Base-by-base conservation (phyloP, 148 eudicot species). In the Camellia granthamiana region DNA sequence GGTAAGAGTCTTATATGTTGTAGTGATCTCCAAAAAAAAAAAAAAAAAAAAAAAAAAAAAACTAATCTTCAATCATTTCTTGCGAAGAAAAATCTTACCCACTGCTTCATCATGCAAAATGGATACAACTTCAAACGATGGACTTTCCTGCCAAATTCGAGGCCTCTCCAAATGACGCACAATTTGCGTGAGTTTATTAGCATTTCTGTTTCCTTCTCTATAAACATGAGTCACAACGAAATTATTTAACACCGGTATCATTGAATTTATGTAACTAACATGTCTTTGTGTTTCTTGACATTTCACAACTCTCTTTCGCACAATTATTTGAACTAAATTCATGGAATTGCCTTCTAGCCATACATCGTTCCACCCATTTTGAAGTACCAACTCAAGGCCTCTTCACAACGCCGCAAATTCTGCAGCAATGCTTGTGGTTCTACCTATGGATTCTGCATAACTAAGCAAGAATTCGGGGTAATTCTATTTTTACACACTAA, bases 321-420 rank as follows among this genome's bases (percentile, higher is more conserved):
- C 72, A 2, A 96, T 86, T 19, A 89, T 78, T 18, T 90, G 86
- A 6, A 92, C 86, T 46, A 92, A 74, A 7, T 78, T 70, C 88
- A 90, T 89, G 18, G 93, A 92, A 15, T 94, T 94, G 3, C 97
- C 97, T 85, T 92, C 97, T 0, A 94, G 85, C 95, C 99, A 94
- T 8, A 94, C 89, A 60, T 87, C 78, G 44, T 59, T 78, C 90
- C 93, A 92, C 56, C 94, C 90, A 4, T 88, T 88, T 70, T 94
- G 93, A 0, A 92, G 51, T 43, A 88, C 83, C 71, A 94, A 77
- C 86, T 93, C 98, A 0, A 96, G 95, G 44, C 99, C 99, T 78
- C 97, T 79, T 49, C 79, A 72, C 2, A 96, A 86, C 11, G 99
- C 73, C 91, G 88, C 90, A n/a, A 92, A 13, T 73, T 94, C 98